These are phyloP conservation scores for Tylopilus felleus DNA, from an alignment of 768 basidiomycete genomes.

Conservation along the genomic window DNA sequence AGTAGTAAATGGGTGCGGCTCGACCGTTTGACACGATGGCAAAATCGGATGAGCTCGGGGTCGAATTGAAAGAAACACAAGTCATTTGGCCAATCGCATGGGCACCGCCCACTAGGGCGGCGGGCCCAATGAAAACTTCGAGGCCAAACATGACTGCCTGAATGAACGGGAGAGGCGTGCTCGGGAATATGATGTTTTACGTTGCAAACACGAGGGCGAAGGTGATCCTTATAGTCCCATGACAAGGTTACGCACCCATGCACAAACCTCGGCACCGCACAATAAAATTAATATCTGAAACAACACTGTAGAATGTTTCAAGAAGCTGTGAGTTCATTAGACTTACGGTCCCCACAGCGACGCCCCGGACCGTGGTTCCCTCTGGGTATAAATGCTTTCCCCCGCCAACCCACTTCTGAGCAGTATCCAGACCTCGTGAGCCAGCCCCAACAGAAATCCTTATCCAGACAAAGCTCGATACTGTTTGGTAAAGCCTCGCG, in stretches of 20 bases:
- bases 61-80: slow-evolving; percentile 44
- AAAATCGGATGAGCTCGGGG: slow-evolving; percentile 32
- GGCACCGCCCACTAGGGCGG: slow-evolving; percentile 11
- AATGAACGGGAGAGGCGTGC: background rate
- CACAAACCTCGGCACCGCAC: background rate
- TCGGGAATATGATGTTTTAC: background rate
- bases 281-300: background rate
- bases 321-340: background rate
- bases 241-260: background rate
- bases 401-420: background rate
- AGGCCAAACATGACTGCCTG: slow-evolving; percentile 7
- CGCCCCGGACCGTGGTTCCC: background rate
- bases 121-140: slow-evolving; percentile 2
- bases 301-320: background rate
- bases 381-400: background rate
- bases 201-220: background rate
- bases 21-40: slow-evolving; percentile 43
- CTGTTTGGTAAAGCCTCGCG: background rate
- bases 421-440: background rate
- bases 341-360: background rate
- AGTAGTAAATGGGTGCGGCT: slow-evolving; percentile 48
- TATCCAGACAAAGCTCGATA: background rate
- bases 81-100: slow-evolving; percentile 47
- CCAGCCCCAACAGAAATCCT: background rate
- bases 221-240: background rate